Base-by-base conservation (phyloP, 495 filamentous ascomycete genomes). In the Penicillium bialowiezense region DNA sequence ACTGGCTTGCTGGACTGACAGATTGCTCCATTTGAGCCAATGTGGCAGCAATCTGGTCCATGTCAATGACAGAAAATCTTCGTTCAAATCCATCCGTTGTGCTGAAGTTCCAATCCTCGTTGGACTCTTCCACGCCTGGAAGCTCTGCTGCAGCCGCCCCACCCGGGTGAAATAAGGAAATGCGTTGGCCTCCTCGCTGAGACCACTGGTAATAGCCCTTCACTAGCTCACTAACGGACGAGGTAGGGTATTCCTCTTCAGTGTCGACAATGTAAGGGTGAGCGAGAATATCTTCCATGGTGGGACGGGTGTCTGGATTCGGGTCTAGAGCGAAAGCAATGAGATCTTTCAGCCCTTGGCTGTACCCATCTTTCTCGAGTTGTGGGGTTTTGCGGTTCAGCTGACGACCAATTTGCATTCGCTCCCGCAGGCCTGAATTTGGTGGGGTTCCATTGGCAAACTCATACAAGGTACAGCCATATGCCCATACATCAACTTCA, bases 401-500 rank as follows among this genome's bases (percentile, higher is more conserved):
- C 50, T 84, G 79, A 24, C 77, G 74, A 18, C 84, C 84, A 20
- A 91, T 76, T 53, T 86, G 61, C 69, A 74, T 65, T 40, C 68
- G 65, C 53, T 71, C 69, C 55, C 72, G 69, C 7, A 77, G 60
- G 31, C 69, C 69, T 19, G 73, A 63, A 62, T 80, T 83, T 0
- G 93, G 93, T 5, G 93, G 90, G 12, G 84, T 78, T 5, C 93
- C 91, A 5, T 88, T 95, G 0, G 93, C 95, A 58, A 97, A 88
- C 66, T 98, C 93, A 55, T 83, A 92, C 1, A 95, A 69, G 34
- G 95, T 91, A 49, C 90, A 90, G 13, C 91, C 92, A 64, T 90
- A 95, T 1, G 92, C 90, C 93, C 93, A 98, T 33, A 95, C 89
- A 59, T 98, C 93, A 49, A 97, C 84, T 68, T 87, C 83, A 19